Conservation (phyloP, 257 asterid genomes). For the Nicotiana obtusifolia region DNA sequence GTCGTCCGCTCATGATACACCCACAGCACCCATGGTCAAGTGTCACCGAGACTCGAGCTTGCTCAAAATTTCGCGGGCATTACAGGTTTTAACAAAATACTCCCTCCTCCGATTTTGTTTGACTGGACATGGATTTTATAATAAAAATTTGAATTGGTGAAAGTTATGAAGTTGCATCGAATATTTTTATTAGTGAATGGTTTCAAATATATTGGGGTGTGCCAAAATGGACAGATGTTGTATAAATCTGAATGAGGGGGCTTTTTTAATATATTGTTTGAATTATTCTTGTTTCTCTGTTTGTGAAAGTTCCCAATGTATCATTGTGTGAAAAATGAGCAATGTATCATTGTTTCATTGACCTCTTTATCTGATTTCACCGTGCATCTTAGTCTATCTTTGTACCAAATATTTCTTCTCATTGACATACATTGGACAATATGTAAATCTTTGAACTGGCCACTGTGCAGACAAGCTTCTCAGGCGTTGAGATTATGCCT, state of each 20-base stretch:
- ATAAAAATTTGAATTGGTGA: not conserved
- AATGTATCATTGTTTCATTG: not conserved
- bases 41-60: too few relatives aligned
- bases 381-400: not conserved
- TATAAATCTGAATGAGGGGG: too few relatives aligned
- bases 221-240: too few relatives aligned
- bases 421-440: not conserved
- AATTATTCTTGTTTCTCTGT: not conserved
- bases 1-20: too few relatives aligned
- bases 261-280: too few relatives aligned
- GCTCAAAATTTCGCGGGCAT: too few relatives aligned
- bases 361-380: not conserved
- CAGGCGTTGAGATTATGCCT: conserved; percentile 97
- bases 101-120: not conserved
- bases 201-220: not conserved
- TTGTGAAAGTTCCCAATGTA: not conserved
- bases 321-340: not conserved
- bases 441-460: conserved; percentile 8
- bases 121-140: not conserved
- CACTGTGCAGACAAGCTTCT: conserved; percentile 79
- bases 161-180: conserved; percentile 2
- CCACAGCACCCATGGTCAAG: too few relatives aligned
- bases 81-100: not conserved
- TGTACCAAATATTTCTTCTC: not conserved
- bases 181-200: not conserved